phyloP scores from a whole-genome alignment of 2,329 filamentous ascomycete species.

The Exophiala xenobiotica region DNA sequence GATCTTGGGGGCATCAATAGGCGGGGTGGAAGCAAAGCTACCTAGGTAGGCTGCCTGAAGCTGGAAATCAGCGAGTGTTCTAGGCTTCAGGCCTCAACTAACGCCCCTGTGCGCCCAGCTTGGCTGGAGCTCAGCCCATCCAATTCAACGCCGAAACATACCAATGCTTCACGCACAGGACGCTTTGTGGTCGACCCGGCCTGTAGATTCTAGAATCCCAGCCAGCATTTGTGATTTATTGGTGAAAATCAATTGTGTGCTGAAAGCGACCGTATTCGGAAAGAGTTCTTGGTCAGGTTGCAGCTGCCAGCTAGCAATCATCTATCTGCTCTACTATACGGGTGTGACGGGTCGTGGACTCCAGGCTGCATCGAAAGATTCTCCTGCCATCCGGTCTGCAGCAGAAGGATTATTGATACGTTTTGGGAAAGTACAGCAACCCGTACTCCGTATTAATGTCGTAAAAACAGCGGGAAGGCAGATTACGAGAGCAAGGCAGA shows the following conservation, averaged over 20 bases:
- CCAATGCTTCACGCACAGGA: neutral
- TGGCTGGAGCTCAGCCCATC: neutral
- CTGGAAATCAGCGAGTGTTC: neutral
- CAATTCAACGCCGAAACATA: neutral
- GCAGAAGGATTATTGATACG: neutral
- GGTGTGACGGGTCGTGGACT: too few species aligned
- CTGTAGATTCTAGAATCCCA: neutral
- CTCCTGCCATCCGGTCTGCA: too few species aligned
- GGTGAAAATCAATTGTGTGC: neutral
- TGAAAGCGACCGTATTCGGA: too few species aligned
- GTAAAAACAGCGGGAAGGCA: neutral
- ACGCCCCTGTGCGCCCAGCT: neutral
- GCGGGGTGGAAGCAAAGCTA: too few species aligned
- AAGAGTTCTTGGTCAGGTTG: too few species aligned
- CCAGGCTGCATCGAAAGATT: too few species aligned
- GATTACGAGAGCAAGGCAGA: neutral
- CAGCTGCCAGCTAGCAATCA: too few species aligned
- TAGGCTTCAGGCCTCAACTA: neutral
- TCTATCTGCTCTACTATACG: too few species aligned
- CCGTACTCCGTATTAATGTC: neutral
- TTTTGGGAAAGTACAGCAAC: neutral
- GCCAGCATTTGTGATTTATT: neutral
- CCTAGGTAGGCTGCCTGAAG: neutral
- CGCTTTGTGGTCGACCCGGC: neutral
- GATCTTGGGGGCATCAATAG: neutral